A percentile compares a stretch with the other conserved stretches of the same genome.
Conservation (phyloP, 2,329 filamentous ascomycete species). For the Fusarium multiceps region DNA sequence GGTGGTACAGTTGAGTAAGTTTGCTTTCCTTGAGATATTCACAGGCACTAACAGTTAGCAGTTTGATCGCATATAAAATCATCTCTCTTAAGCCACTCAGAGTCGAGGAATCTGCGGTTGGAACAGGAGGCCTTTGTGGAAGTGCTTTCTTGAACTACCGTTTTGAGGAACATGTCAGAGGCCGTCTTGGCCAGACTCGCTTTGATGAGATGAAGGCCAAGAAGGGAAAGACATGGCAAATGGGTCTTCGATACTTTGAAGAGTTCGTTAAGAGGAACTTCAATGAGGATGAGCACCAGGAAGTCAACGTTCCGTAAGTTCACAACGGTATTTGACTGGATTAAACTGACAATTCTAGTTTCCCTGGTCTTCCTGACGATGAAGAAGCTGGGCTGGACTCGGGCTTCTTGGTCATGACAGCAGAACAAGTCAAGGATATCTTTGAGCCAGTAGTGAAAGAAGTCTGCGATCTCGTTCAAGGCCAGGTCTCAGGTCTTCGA, state of each 20-base stretch:
- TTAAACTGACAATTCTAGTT: slow-evolving; percentile 54
- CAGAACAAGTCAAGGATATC: slow-evolving; percentile 75
- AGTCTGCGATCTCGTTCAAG: slow-evolving; percentile 74
- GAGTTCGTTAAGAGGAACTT: slow-evolving; percentile 89
- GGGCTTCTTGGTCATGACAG: slow-evolving; percentile 79
- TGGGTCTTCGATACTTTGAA: slow-evolving; percentile 82
- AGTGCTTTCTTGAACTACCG: slow-evolving; percentile 84
- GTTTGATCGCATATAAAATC: slow-evolving; percentile 83
- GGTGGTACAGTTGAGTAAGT: slow-evolving; percentile 75
- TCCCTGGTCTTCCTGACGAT: slow-evolving; percentile 80
- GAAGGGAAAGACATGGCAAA: slow-evolving; percentile 83
- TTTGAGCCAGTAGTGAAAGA: slow-evolving; percentile 80
- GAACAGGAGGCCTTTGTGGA: slow-evolving; percentile 81
- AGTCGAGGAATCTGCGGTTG: slow-evolving; percentile 83
- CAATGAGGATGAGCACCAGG: slow-evolving; percentile 79
- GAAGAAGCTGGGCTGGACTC: slow-evolving; percentile 79
- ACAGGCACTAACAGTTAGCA: slow-evolving; percentile 46
- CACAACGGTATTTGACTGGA: not conserved
- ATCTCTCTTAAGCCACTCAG: slow-evolving; percentile 76
- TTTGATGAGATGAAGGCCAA: slow-evolving; percentile 82
- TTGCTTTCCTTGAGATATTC: rapidly evolving
- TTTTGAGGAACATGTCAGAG: slow-evolving; percentile 80
- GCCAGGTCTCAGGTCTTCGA: slow-evolving; percentile 72
- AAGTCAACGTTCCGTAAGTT: slow-evolving; percentile 78
- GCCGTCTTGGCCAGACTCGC: slow-evolving; percentile 71